These are phyloP conservation scores for Plasmopara halstedii DNA, from an alignment of 352 stramenopile species.

Conservation along the genomic window DNA sequence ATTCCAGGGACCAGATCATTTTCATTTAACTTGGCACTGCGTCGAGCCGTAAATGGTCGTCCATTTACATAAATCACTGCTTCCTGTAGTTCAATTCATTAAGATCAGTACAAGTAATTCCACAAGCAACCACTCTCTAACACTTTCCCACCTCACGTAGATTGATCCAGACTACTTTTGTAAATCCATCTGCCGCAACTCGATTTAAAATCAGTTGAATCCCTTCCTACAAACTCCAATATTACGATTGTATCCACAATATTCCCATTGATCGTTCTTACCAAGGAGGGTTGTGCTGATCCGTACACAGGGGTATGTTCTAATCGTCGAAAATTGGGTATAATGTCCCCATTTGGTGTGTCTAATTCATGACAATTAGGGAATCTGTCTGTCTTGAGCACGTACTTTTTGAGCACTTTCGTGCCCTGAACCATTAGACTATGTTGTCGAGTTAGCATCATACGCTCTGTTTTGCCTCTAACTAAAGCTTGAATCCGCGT, in stretches of 20 bases:
- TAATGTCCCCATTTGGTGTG: conserved; percentile 52
- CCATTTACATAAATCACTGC: conserved; percentile 80
- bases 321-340: conserved; percentile 74
- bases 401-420: conserved; percentile 80
- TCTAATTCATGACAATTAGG: conserved; percentile 69
- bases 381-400: conserved; percentile 78
- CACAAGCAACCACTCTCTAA: neutral
- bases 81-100: conserved; percentile 26
- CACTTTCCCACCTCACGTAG: conserved; percentile 72
- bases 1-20: conserved; percentile 79
- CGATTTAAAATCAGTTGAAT: conserved; percentile 65
- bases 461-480: conserved; percentile 44
- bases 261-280: conserved; percentile 9
- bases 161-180: conserved; percentile 80
- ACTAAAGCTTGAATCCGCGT: conserved; percentile 68
- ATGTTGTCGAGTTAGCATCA: conserved; percentile 37
- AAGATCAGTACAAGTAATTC: neutral
- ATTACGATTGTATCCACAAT: neutral
- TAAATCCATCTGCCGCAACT: conserved; percentile 63
- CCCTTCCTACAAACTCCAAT: conserved; percentile 36
- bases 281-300: conserved; percentile 61
- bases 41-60: conserved; percentile 56
- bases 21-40: conserved; percentile 71
- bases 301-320: conserved; percentile 64
- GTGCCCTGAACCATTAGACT: conserved; percentile 62